Evolutionary conservation across 2,329 filamentous ascomycete species (phyloP), one percentile per base, ranked within the genome.

Genomic region (Aspergillus sclerotialis): DNA sequence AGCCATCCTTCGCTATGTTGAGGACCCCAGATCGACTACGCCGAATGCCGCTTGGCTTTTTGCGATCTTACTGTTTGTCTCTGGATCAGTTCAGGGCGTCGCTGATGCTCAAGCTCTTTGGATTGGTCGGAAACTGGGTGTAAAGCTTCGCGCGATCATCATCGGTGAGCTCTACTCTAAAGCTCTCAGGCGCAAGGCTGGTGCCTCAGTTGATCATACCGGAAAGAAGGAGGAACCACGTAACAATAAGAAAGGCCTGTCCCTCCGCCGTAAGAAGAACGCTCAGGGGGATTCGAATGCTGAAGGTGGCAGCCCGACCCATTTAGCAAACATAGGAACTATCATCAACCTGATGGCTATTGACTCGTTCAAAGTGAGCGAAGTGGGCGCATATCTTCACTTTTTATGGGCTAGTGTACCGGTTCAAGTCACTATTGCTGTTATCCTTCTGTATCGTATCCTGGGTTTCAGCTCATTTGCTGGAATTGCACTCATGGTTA

Each of bases 261-360:
- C 63, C 5, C 68, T 88, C 27, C 75, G 80, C 9, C 64, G 82
- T 8, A 77, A 78, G 52, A 78, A 55, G 35, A 56, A 60, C 38
- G 40, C 39, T 11, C 39, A 33, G 14, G 51, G 57, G 30, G 45
- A 50, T 17, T 37, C 38, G 5, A 46, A 51, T 18, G 15, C 50
- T 35, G 50, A 61, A 26, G 37, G 44, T 12, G 51, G 49, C 21
- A 52, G 55, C n/a, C 37, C 41, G 12, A 81, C 87, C 42, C 75
- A 82, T 38, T 87, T 94, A 64, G 90, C 88, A 25, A 95, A 92
- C 41, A 74, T 93, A 32, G 92, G 93, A 43, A 94, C 92, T n/a
- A 95, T 98, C 53, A 98, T 98, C 68, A 98, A 96, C 61, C 71
- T 98, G 46, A 98, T 98, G 92, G 93, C 92, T 8, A 93, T 98